Evolutionary conservation across 106 monocot species (phyloP).

Genomic region (Allium sativum): DNA sequence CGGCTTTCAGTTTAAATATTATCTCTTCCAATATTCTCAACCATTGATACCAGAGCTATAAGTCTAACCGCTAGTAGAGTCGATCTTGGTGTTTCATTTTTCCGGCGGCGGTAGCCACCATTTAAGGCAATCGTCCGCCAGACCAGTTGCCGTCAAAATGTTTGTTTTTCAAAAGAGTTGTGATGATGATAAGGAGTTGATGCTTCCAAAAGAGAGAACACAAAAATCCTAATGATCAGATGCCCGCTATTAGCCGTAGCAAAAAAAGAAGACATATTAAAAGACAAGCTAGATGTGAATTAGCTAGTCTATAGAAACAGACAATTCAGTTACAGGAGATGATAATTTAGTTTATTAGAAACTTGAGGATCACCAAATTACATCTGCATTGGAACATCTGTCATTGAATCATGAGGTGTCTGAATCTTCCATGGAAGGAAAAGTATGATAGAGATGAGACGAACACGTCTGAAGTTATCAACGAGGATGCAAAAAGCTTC

Average conservation of each 20-base stretch:
- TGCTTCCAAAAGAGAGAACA: slow-evolving; percentile 61
- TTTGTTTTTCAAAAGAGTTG: too few species aligned
- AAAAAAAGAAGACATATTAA: slow-evolving; percentile 67
- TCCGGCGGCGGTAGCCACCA: too few species aligned
- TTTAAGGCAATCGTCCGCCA: too few species aligned
- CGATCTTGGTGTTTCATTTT: too few species aligned
- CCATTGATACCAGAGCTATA: too few species aligned
- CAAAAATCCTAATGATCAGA: slow-evolving; percentile 59
- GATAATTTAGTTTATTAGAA: slow-evolving; percentile 8
- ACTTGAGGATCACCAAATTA: slow-evolving; percentile 6
- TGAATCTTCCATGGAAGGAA: slow-evolving; percentile 11
- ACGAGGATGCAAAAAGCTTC: slow-evolving; percentile 19
- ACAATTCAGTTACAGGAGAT: slow-evolving; percentile 3
- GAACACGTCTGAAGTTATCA: slow-evolving; percentile 11
- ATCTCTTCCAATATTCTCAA: too few species aligned
- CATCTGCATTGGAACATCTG: slow-evolving; percentile 17
- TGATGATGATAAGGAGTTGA: slow-evolving; percentile 49
- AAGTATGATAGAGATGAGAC: slow-evolving; percentile 8
- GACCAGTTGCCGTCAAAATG: too few species aligned
- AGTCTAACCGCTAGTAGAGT: too few species aligned
- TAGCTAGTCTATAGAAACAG: slow-evolving; percentile 16
- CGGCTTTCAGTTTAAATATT: too few species aligned
- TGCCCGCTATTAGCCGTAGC: slow-evolving; percentile 83
- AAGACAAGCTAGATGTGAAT: slow-evolving; percentile 56
- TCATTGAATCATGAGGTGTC: slow-evolving; percentile 1